Percentiles rank a stretch among this genome's conserved stretches.
These are phyloP conservation scores for Corchorus olitorius DNA, from an alignment of 345 rosid species.

Conservation along the genomic window DNA sequence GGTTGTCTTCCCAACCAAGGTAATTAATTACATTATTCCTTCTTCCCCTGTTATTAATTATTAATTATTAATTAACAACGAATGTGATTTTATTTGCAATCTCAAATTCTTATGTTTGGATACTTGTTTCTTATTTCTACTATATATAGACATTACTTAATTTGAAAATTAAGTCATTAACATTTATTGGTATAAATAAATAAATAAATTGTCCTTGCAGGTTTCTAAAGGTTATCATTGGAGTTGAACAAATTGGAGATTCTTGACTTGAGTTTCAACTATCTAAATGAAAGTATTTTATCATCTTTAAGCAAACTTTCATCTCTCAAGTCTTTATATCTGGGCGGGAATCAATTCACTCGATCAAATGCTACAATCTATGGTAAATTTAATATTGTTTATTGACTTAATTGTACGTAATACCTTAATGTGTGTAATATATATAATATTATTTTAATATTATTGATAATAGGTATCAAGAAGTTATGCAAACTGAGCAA, in stretches of 20 bases:
- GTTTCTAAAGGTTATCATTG: background rate
- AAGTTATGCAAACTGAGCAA: background rate
- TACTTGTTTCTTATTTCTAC: too few species aligned
- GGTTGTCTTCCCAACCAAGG: conserved; percentile 4
- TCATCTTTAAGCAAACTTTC: background rate
- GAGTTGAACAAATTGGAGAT: background rate
- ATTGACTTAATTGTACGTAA: background rate
- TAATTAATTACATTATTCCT: background rate
- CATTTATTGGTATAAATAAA: too few species aligned
- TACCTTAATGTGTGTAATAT: too few species aligned
- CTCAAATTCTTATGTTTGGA: too few species aligned
- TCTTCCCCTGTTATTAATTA: background rate
- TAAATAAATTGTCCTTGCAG: background rate
- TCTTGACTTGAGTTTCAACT: background rate
- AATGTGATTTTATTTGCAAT: too few species aligned
- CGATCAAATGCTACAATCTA: background rate
- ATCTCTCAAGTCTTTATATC: background rate
- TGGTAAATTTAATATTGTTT: background rate
- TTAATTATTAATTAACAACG: too few species aligned
- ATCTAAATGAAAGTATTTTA: background rate
- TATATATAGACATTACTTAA: too few species aligned
- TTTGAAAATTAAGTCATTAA: too few species aligned
- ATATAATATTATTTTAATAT: background rate
- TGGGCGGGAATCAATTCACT: background rate
- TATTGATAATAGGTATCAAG: background rate